Percentiles rank a stretch among this genome's conserved stretches.
phyloP scores from a whole-genome alignment of 805 yeast species.

The Yamadazyma nakazawae region DNA sequence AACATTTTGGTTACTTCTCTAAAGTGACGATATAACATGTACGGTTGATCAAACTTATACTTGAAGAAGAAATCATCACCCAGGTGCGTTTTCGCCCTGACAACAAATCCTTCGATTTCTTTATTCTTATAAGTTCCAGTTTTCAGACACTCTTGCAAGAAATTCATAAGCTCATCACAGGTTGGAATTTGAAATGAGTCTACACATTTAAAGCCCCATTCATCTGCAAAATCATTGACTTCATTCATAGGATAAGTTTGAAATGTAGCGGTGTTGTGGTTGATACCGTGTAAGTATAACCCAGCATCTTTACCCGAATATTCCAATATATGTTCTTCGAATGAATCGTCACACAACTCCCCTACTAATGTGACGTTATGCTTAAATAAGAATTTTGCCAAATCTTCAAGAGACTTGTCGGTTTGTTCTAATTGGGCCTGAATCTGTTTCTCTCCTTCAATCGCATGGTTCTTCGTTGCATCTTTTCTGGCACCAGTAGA shows the following conservation, averaged over 20 bases:
- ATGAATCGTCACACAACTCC: constrained; percentile 86
- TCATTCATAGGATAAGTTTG: constrained; percentile 57
- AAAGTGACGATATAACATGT: constrained; percentile 83
- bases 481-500: constrained; percentile 70
- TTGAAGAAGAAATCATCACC: constrained; percentile 65
- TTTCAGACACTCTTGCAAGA: constrained; percentile 53
- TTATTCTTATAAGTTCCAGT: constrained; percentile 68
- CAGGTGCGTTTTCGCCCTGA: constrained; percentile 51
- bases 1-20: constrained; percentile 76
- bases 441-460: constrained; percentile 62
- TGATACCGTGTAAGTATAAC: constrained; percentile 85
- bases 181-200: constrained; percentile 41
- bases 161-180: constrained; percentile 42
- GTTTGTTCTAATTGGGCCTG: constrained; percentile 45
- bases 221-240: constrained; percentile 57
- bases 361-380: constrained; percentile 78
- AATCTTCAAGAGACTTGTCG: constrained; percentile 41
- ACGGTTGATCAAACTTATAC: constrained; percentile 93
- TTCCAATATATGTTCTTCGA: constrained; percentile 90
- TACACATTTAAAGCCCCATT: constrained; percentile 69
- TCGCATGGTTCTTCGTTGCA: constrained; percentile 63
- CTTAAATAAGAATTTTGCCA: constrained; percentile 54
- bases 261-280: constrained; percentile 62
- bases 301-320: constrained; percentile 71
- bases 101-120: constrained; percentile 92